These are phyloP conservation scores for Monosporascus ibericus DNA, from an alignment of 2,329 filamentous ascomycete species.

Conservation along the genomic window DNA sequence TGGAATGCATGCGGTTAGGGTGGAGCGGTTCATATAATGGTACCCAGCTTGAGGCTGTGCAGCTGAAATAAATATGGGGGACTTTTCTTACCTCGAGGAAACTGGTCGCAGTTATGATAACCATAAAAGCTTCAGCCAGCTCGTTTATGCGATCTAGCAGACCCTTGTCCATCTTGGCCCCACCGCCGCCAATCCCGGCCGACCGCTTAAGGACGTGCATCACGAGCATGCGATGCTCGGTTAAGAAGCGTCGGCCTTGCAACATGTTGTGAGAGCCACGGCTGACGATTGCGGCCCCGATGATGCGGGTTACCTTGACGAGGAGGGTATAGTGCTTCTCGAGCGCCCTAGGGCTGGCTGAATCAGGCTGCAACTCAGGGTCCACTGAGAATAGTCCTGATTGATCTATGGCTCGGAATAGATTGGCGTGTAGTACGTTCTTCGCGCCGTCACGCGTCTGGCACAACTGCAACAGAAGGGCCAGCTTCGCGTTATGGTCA, in stretches of 20 bases:
- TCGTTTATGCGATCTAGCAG: slow-evolving; percentile 63
- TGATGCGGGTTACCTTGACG: slow-evolving; percentile 70
- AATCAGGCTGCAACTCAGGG: slow-evolving; percentile 81
- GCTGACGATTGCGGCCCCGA: slow-evolving; percentile 75
- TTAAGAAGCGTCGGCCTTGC: slow-evolving; percentile 73
- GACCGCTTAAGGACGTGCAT: slow-evolving; percentile 86
- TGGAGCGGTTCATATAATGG: slow-evolving; percentile 1
- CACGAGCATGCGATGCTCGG: slow-evolving; percentile 76
- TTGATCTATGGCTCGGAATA: slow-evolving; percentile 74
- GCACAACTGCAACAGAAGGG: slow-evolving; percentile 76
- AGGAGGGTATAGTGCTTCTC: slow-evolving; percentile 81
- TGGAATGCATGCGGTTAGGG: slow-evolving; percentile 1
- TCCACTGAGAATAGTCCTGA: slow-evolving; percentile 86
- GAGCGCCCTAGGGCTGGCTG: slow-evolving; percentile 63
- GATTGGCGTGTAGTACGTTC: slow-evolving; percentile 79
- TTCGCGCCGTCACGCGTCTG: slow-evolving; percentile 81
- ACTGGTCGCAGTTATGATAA: slow-evolving; percentile 74
- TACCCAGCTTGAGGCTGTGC: slow-evolving; percentile 4
- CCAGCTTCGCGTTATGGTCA: slow-evolving; percentile 65
- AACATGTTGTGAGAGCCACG: slow-evolving; percentile 77
- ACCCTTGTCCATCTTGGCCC: slow-evolving; percentile 27
- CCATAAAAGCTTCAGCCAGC: slow-evolving; percentile 77
- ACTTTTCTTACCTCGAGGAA: slow-evolving; percentile 67
- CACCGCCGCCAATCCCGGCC: slow-evolving; percentile 63
- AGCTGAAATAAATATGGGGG: background rate